phyloP scores from a whole-genome alignment of 2,329 filamentous ascomycete genomes.

The Aspergillus jensenii region DNA sequence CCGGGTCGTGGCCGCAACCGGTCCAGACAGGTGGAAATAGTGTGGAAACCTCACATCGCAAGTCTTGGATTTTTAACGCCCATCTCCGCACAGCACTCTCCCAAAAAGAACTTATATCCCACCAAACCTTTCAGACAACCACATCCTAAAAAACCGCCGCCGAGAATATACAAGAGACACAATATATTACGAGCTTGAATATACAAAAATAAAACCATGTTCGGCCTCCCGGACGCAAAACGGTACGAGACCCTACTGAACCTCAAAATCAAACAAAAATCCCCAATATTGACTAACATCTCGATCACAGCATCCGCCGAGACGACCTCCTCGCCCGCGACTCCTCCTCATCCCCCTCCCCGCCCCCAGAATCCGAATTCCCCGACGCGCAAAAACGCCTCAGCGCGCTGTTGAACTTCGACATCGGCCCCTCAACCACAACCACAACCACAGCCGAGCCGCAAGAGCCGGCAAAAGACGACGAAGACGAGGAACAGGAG shows the following conservation, averaged over 20 bases:
- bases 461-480: not conserved
- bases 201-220: slow-evolving; percentile 27
- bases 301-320: slow-evolving; percentile 33
- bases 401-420: slow-evolving; percentile 34
- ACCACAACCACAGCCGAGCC: not conserved
- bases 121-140: not conserved
- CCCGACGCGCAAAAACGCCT: slow-evolving; percentile 33
- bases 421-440: slow-evolving; percentile 16
- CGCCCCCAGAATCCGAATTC: slow-evolving; percentile 20
- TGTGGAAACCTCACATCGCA: too few species aligned
- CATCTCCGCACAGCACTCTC: not conserved
- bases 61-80: not conserved
- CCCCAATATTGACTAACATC: not conserved
- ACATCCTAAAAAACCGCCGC: not conserved
- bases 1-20: slow-evolving; percentile 17
- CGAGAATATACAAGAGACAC: too few species aligned
- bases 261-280: not conserved
- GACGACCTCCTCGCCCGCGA: slow-evolving; percentile 34
- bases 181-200: not conserved
- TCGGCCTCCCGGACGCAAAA: slow-evolving; percentile 38
- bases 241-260: slow-evolving; percentile 23
- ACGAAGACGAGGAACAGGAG: slow-evolving; percentile 42
- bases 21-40: not conserved
- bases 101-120: slow-evolving; percentile 2
- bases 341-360: slow-evolving; percentile 33